Base-by-base conservation (phyloP, 164 flowering plant species). In the Taxillus chinensis region DNA sequence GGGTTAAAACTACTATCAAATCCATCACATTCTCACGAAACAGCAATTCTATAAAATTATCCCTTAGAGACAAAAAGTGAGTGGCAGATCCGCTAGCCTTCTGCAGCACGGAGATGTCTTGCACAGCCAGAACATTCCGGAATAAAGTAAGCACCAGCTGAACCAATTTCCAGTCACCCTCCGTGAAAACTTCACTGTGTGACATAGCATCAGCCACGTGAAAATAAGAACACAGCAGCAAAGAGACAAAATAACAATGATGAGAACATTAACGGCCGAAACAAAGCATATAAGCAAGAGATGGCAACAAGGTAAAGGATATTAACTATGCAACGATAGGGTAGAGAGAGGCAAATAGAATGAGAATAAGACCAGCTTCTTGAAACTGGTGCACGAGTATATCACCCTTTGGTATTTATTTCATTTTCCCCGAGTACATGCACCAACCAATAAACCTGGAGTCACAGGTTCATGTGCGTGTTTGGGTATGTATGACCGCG, bases 111-210 rank as follows among this genome's bases (percentile, higher is more conserved):
- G 96, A 73, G 61, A 95, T 80, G 61, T 87, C 93, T 67, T 91
- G 95, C 45, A 95, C 66, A 27, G 97, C 93, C 46, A 95, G 79
- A 70, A 91, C 53, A 68, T 95, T 95, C 40, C 95, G 83, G 65
- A 95, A 91, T 41, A 95, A 69, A 63, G 96, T 91, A 70, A 95
- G 80, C 65, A 95, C 90, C 74, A 95, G 77, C 73, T 91, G 96
- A 43, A 91, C 87, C 79, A 95, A 74, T 73, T 95, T 95, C 95
- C 95, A 87, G 80, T 95, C 93, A 75, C 89, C 99, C 77, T 95
- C 97, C 5, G 93, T 78, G 69, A 95, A 85, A 54, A 74, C 74
- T 57, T 73, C 86, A 54, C 97, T 95, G 86, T 41, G 60, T 50
- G 49, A 52, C 55, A 70, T 17, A 61, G 15, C 12, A 62, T 52